Evolutionary conservation across 805 yeast species (phyloP).

Genomic region (Tetrapisispora namnaoensis): DNA sequence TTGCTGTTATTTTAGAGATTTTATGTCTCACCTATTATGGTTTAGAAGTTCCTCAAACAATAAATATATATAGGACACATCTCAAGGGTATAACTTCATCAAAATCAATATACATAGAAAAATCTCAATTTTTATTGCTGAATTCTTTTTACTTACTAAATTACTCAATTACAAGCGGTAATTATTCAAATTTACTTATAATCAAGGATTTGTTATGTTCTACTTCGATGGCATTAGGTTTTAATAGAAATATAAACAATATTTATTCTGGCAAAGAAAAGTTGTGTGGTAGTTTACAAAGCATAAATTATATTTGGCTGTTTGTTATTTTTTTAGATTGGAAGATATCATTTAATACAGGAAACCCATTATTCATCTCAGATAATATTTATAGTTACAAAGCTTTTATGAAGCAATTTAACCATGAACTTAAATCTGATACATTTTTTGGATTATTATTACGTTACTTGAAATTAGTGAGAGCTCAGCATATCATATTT

Average conservation of each 20-base stretch:
- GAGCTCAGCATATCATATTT: slow-evolving; percentile 11
- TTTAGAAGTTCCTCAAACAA: slow-evolving; percentile 10
- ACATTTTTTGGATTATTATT: slow-evolving; percentile 8
- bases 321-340: slow-evolving; percentile 21
- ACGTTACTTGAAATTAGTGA: slow-evolving; percentile 10
- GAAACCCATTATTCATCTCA: slow-evolving; percentile 13
- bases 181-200: slow-evolving; percentile 14
- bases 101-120: slow-evolving; percentile 23
- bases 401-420: background rate
- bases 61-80: slow-evolving; percentile 14
- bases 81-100: slow-evolving; percentile 22
- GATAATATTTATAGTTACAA: slow-evolving; percentile 5
- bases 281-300: slow-evolving; percentile 13
- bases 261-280: slow-evolving; percentile 10
- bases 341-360: slow-evolving; percentile 17
- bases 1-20: slow-evolving; percentile 22
- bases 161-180: slow-evolving; percentile 14
- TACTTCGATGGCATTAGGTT: slow-evolving; percentile 16
- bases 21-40: slow-evolving; percentile 12
- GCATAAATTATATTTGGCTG: slow-evolving; percentile 22
- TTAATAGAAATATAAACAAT: slow-evolving; percentile 14
- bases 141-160: slow-evolving; percentile 4
- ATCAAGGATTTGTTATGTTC: slow-evolving; percentile 10
- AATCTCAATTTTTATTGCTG: slow-evolving; percentile 21
- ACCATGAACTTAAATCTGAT: background rate